Base-by-base conservation (phyloP, 805 yeast genomes). In the Hanseniaspora mollemarum region DNA sequence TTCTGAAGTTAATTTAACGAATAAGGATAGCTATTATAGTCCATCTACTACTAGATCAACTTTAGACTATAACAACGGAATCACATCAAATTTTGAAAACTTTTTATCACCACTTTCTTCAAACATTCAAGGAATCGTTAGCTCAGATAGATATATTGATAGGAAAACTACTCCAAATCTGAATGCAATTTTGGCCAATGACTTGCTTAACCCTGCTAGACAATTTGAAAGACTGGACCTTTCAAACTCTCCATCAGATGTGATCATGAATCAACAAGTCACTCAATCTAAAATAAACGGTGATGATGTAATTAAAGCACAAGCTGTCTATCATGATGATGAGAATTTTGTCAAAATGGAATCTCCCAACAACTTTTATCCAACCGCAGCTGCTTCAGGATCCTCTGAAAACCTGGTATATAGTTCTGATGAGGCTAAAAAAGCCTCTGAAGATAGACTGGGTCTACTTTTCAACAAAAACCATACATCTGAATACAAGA, bases 31-130 rank as follows among this genome's bases (percentile, higher is more conserved):
- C 13, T 12, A 9, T 21, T 12, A 37, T 9, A 4, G n/a, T 8
- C 19, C 4, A 5, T 5, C 19, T 25, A 3, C 32, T 25, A n/a
- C n/a, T 2, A 7, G 19, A 39, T 9, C 24, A 37, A 19, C 24
- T n/a, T n/a, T n/a, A n/a, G n/a, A n/a, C n/a, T n/a, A n/a, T n/a
- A n/a, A n/a, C n/a, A n/a, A n/a, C n/a, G n/a, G n/a, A n/a, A n/a
- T n/a, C n/a, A n/a, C n/a, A 35, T 29, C 24, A 19, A 12, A 25
- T 19, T 22, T 38, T 22, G 50, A 46, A 12, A 38, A n/a, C 22
- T 22, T 31, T 4, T 22, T 46, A 9, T 46, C 50, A 8, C 43
- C 50, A 4, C 37, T 46, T 3, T 29, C 50, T 12, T 22, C 38
- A 13, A 29, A 37, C 25, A 46, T 31, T 13, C 32, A 43, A 6